Conservation (phyloP, 1,284 basidiomycete genomes). For the Omphalotus olearius region DNA sequence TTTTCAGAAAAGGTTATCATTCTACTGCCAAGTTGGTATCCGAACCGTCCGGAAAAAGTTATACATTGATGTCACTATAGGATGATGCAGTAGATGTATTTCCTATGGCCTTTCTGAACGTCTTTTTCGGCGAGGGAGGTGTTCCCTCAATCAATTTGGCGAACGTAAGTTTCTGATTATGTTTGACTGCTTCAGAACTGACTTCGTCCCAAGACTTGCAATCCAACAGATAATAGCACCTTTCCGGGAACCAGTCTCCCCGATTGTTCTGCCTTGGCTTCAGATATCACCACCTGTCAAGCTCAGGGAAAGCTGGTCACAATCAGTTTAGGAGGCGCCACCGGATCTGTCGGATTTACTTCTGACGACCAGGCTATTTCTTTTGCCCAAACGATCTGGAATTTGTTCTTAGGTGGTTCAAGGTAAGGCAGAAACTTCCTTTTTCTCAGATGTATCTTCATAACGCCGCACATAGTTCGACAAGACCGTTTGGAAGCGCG, state of each 20-base stretch:
- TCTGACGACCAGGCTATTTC: conserved; percentile 46
- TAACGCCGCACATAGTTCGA: conserved; percentile 45
- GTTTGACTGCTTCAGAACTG: not conserved
- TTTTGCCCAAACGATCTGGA: conserved; percentile 61
- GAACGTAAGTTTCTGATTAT: conserved; percentile 36
- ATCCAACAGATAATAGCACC: conserved; percentile 46
- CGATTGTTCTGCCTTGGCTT: conserved; percentile 48
- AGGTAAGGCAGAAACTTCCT: conserved; percentile 28
- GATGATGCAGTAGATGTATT: conserved; percentile 61
- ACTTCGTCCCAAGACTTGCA: conserved; percentile 42
- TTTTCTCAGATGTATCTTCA: conserved; percentile 31
- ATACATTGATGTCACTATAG: conserved; percentile 23
- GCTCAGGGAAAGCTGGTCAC: conserved; percentile 60
- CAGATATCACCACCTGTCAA: conserved; percentile 57
- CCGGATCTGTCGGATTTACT: conserved; percentile 50
- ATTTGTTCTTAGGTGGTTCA: conserved; percentile 51
- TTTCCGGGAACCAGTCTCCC: conserved; percentile 56
- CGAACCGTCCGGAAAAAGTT: not conserved
- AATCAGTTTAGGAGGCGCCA: conserved; percentile 31
- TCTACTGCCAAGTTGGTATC: conserved; percentile 49
- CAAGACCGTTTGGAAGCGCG: conserved; percentile 58
- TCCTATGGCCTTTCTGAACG: conserved; percentile 57
- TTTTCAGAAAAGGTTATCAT: conserved; percentile 52
- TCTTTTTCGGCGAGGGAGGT: conserved; percentile 56
- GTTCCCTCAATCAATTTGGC: conserved; percentile 58